Evolutionary conservation across 2,329 filamentous ascomycete species (phyloP), one percentile per base, ranked within the genome.

Genomic region (Alternaria postmessia): DNA sequence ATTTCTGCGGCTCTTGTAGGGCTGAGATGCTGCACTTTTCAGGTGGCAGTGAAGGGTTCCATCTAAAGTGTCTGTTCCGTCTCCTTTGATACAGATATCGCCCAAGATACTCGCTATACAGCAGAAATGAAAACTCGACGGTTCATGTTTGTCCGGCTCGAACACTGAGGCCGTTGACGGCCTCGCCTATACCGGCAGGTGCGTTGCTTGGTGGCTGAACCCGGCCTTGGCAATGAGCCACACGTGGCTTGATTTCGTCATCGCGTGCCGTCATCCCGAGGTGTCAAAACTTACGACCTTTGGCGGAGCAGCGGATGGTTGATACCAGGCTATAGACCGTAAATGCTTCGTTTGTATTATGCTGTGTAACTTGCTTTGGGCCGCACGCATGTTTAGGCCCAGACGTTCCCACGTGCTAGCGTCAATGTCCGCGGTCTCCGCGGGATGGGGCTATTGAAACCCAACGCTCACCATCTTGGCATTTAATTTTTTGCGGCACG

Each of bases 391-490:
- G 26, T 24, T 46, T 47, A 36, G 34, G 39, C 34, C 36, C 7
- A 43, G 18, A 16, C 12, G 43, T 36, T 44, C 12, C 51, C 57
- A 65, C 61, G 62, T 63, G 55, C 16, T 68, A 54, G 65, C 61
- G 63, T 46, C 49, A 55, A 42, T 48, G 57, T 43, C 54, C 41
- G 18, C 38, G 5, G 38, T 8, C 36, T 39, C n/a, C 36, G 36
- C 38, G 46, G 58, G 49, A 42, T 62, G 64, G 54, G 60, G 60
- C 64, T 53, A 64, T 59, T 39, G 54, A 61, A 51, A 67, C 66
- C 66, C 62, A 68, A 69, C 57, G 51, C 58, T 69, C 57, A 64
- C 47, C 64, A 67, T 70, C 54, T 59, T 34, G 32, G 57, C 54
- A 66, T 34, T 34, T 34, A 67, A 58, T 67, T 72, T 70, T 65